Percentiles rank a stretch among this genome's conserved stretches.
These are phyloP conservation scores for Pseudonitzschia pungens DNA, from an alignment of 108 stramenopile genomes.

Conservation along the genomic window DNA sequence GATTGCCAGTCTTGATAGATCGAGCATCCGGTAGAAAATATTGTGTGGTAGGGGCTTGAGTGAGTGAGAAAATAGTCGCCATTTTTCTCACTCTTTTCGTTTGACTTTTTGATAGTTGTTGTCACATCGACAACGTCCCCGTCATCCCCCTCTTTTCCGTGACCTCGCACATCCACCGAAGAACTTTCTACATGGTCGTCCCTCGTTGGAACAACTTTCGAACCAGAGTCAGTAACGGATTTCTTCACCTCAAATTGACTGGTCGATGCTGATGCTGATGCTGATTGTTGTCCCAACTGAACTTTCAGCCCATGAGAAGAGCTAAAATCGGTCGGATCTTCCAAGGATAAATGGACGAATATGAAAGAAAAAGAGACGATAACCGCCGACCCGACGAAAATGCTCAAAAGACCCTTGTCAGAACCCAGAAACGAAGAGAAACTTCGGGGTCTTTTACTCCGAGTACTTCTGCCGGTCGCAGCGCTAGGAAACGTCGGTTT, in stretches of 20 bases:
- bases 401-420: background rate
- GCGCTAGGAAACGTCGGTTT: background rate
- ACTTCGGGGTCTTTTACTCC: background rate
- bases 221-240: background rate
- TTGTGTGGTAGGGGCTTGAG: constrained; percentile 47
- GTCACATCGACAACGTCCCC: background rate
- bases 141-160: background rate
- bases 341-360: background rate
- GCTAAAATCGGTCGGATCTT: background rate
- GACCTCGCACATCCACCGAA: background rate
- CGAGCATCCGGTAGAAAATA: constrained; percentile 89
- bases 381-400: background rate
- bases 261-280: background rate
- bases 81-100: background rate
- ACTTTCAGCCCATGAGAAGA: background rate
- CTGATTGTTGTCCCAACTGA: background rate
- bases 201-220: background rate
- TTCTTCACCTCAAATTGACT: background rate
- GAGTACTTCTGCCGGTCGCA: background rate
- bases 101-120: background rate
- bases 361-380: background rate
- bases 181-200: background rate
- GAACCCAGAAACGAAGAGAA: background rate
- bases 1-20: constrained; percentile 94
- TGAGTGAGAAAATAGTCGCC: constrained; percentile 2